Conservation (phyloP, 2,329 filamentous ascomycete species). For the Raffaelea arxii region DNA sequence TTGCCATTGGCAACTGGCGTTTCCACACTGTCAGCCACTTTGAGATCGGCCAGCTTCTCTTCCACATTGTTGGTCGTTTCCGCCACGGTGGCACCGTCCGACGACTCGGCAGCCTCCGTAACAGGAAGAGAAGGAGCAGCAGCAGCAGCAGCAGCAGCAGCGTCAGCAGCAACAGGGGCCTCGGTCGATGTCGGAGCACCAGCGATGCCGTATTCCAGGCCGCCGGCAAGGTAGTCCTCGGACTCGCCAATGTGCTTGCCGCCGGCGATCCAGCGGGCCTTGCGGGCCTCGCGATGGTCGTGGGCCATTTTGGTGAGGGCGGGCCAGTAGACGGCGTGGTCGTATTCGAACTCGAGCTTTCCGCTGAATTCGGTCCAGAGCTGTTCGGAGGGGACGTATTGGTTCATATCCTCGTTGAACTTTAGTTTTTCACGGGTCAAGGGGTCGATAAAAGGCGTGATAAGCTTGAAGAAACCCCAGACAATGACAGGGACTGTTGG, state of each 20-base stretch:
- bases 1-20: no score
- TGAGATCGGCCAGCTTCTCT: slow-evolving; percentile 11
- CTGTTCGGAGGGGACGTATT: slow-evolving; percentile 73
- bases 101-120: no score
- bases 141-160: slow-evolving; percentile 9
- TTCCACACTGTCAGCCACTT: slow-evolving; percentile 3
- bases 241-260: slow-evolving; percentile 78
- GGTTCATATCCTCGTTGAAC: slow-evolving; percentile 85
- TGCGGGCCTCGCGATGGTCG: slow-evolving; percentile 51
- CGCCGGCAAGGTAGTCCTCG: slow-evolving; percentile 76
- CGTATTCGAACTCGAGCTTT: slow-evolving; percentile 80
- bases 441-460: slow-evolving; percentile 94
- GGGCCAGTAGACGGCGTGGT: slow-evolving; percentile 84
- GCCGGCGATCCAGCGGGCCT: slow-evolving; percentile 65
- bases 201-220: slow-evolving; percentile 19
- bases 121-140: no score
- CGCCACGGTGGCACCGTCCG: no score
- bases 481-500: slow-evolving; percentile 76
- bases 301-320: slow-evolving; percentile 64
- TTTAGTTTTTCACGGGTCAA: slow-evolving; percentile 90
- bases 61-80: no score
- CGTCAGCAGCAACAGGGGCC: slow-evolving; percentile 10
- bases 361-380: slow-evolving; percentile 71
- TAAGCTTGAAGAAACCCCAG: slow-evolving; percentile 89
- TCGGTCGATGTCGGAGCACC: slow-evolving; percentile 2